These are phyloP conservation scores for Euphorbia corollata DNA, from an alignment of 441 rosid species.

Conservation along the genomic window DNA sequence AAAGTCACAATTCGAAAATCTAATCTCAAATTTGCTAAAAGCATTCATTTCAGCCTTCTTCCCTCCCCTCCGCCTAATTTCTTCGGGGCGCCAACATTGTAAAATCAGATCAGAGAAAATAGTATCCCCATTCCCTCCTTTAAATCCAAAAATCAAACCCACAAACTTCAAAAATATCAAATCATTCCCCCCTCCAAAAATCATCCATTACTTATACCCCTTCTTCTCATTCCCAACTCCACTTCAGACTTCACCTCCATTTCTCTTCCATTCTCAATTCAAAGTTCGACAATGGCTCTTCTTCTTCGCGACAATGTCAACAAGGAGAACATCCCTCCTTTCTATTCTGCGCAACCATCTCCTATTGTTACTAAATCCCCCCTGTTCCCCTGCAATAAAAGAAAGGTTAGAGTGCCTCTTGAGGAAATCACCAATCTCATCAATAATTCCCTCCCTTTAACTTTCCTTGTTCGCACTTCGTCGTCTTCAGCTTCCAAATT, in stretches of 20 bases:
- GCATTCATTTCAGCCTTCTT: conserved; percentile 8
- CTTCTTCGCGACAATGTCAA: conserved; percentile 17
- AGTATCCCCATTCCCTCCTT: conserved; percentile 18
- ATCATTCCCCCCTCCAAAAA: neutral
- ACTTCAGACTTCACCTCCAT: neutral
- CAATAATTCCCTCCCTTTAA: conserved; percentile 3
- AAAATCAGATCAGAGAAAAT: neutral
- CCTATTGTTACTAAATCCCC: conserved; percentile 8
- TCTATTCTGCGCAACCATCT: conserved; percentile 12
- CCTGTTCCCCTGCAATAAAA: neutral
- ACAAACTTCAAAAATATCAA: conserved; percentile 18
- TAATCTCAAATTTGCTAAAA: neutral
- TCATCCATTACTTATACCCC: conserved; percentile 26
- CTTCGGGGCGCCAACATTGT: neutral
- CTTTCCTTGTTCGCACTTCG: neutral
- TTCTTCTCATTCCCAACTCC: neutral
- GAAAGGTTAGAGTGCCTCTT: conserved; percentile 28
- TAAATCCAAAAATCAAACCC: neutral
- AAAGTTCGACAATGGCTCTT: conserved; percentile 20
- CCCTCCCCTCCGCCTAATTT: neutral
- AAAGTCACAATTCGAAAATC: neutral
- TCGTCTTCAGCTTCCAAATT: conserved; percentile 14
- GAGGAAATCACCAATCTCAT: conserved; percentile 34
- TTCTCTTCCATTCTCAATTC: conserved; percentile 9
- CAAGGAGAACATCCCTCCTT: conserved; percentile 34